These are phyloP conservation scores for Monascus purpureus DNA, from an alignment of 495 filamentous ascomycete species.

Conservation along the genomic window DNA sequence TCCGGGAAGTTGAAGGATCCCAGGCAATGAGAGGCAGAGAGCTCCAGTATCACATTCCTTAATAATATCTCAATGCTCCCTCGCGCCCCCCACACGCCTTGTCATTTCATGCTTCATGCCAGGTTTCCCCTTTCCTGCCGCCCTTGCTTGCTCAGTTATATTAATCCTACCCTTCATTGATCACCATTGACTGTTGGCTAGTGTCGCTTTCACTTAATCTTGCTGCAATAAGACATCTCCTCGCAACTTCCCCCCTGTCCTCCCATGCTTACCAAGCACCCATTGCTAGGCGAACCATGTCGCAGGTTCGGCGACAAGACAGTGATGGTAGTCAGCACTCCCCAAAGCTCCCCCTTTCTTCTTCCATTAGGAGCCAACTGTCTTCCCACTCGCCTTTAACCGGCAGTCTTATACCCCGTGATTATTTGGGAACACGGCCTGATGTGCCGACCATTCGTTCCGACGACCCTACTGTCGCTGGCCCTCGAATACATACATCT, in stretches of 20 bases:
- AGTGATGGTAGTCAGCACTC: constrained; percentile 8
- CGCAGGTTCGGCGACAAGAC: constrained; percentile 23
- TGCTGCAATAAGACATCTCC: no score
- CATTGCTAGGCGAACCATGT: constrained; percentile 26
- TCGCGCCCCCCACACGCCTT: no score
- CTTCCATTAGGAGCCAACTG: constrained; percentile 8
- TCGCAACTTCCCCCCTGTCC: constrained; percentile 6
- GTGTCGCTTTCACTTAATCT: no score
- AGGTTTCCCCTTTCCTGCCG: no score
- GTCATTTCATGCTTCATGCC: no score
- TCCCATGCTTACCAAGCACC: constrained; percentile 9
- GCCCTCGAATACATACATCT: constrained; percentile 18
- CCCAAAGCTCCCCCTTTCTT: constrained; percentile 5
- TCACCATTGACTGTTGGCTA: no score
- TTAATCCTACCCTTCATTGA: no score
- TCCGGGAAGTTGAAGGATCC: no score
- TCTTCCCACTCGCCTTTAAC: constrained; percentile 8
- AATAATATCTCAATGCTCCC: no score
- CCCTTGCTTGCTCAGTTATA: no score
- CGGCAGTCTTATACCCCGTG: constrained; percentile 17
- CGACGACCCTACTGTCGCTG: constrained; percentile 10
- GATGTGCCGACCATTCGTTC: constrained; percentile 14
- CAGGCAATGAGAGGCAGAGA: no score
- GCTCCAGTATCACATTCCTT: no score
- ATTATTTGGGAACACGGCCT: constrained; percentile 19